Base-by-base conservation (phyloP, 768 basidiomycete species). In the Boletus tomentosulus region DNA sequence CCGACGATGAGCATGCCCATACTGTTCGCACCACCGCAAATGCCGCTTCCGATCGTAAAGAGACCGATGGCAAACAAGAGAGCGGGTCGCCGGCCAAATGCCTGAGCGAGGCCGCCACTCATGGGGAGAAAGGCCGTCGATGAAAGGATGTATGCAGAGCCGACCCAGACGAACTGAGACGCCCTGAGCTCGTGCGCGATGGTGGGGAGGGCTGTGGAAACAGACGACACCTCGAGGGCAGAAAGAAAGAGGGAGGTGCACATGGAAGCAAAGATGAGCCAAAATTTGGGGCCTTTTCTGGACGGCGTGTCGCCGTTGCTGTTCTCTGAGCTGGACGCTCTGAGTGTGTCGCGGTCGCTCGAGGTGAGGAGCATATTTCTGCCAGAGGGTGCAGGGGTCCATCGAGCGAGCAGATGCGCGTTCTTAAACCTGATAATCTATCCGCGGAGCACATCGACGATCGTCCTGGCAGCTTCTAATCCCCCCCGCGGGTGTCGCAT, bases 111-210 rank as follows among this genome's bases (percentile, higher is more conserved):
- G n/a, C 61, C 59, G 33, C 71, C 70, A 48, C 64, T 68, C 58
- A 73, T 61, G 1, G 75, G 76, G 11, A 76, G 62, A 37, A 75
- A 61, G 0, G 72, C 72, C 2, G 74, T 72, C 9, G 68, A 64
- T 2, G 72, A 57, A 10, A 76, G 63, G 12, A 69, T 66, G 43
- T 73, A 77, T 0, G 73, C 66, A 3, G 66, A 64, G 2, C 69
- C 74, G 22, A 74, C 62, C 75, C 75, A 76, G n/a, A 62, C 50
- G 37, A 71, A 73, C 41, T 69, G 65, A 7, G 57, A 54, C 0
- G 63, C 62, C 3, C 55, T 54, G 7, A 74, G 53, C 4, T 59
- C 66, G 27, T 63, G 50, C 6, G 66, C 63, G 49, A 74, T 74
- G 22, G 66, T 67, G 3, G 73, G 73, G 10, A 74, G 66, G 5